Evolutionary conservation across 176 grass and related monocot species (phyloP).

Genomic region (maize (Zea mays)): Zm-B73-REFERENCE-NAM-5.0 NC_050101.1:171524501-171525000

Average conservation of each 20-base stretch:
- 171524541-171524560: slow-evolving; percentile 25
- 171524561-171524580: neutral
- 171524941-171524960: no score
- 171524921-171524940: no score
- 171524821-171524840: neutral
- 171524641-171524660: slow-evolving; percentile 50
- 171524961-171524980: no score
- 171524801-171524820: no score
- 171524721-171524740: neutral
- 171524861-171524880: neutral
- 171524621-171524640: slow-evolving; percentile 43
- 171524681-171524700: slow-evolving; percentile 5
- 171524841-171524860: neutral
- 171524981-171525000: no score
- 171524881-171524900: neutral
- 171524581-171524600: neutral
- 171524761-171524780: slow-evolving; percentile 25
- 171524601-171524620: slow-evolving; percentile 46
- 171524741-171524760: neutral
- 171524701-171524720: slow-evolving; percentile 32
- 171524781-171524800: neutral
- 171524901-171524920: no score
- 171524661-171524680: slow-evolving; percentile 22
- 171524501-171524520: neutral
- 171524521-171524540: neutral